These are phyloP conservation scores for Blastosporella zonata DNA, from an alignment of 1,284 basidiomycete genomes.

Conservation along the genomic window DNA sequence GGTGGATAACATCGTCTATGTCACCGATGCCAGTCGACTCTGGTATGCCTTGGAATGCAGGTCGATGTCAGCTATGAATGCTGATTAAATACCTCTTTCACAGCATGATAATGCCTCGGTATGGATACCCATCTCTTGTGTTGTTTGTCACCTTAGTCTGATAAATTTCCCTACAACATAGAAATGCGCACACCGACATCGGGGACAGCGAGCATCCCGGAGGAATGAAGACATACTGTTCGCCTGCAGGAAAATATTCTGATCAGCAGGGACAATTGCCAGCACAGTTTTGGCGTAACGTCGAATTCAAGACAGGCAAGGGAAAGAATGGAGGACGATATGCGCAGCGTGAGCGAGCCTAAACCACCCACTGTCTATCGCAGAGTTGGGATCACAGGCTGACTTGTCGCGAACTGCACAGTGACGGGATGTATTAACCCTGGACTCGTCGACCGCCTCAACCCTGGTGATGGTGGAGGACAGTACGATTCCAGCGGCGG, in stretches of 20 bases:
- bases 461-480: slow-evolving; percentile 42
- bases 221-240: slow-evolving; percentile 49
- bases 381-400: neutral
- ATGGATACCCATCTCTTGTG: neutral
- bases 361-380: neutral
- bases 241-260: slow-evolving; percentile 32
- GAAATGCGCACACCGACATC: slow-evolving; percentile 44
- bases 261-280: slow-evolving; percentile 41
- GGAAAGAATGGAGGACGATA: slow-evolving; percentile 36
- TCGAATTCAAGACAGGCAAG: slow-evolving; percentile 39
- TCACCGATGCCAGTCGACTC: slow-evolving; percentile 36
- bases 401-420: slow-evolving; percentile 23
- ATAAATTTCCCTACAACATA: slow-evolving; percentile 14
- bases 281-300: slow-evolving; percentile 43
- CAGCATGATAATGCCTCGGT: slow-evolving; percentile 45
- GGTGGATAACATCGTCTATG: slow-evolving; percentile 44
- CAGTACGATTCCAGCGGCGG: slow-evolving; percentile 55
- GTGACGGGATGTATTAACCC: slow-evolving; percentile 52
- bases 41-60: slow-evolving; percentile 34
- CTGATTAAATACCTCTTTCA: neutral
- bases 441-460: slow-evolving; percentile 36
- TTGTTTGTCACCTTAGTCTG: neutral
- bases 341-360: slow-evolving; percentile 35
- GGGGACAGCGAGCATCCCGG: slow-evolving; percentile 50
- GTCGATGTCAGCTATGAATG: neutral